A percentile compares a stretch with the other conserved stretches of the same genome.
Evolutionary conservation across 352 stramenopile genomes (phyloP).

Genomic region (Peronospora belbahrii): DNA sequence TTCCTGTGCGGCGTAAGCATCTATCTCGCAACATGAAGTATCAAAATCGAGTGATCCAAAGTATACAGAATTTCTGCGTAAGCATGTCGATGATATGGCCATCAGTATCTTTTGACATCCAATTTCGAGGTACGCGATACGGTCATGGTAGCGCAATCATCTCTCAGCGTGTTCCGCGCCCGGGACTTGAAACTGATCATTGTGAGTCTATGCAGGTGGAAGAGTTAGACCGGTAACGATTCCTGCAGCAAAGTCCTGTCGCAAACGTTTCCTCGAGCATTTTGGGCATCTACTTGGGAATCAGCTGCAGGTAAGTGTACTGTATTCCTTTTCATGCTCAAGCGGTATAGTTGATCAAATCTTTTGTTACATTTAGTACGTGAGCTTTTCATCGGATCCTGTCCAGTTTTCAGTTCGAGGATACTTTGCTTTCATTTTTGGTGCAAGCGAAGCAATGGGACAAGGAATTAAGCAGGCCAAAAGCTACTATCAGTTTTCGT

Average conservation of each 20-base stretch:
- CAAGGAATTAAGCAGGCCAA: slow-evolving; percentile 50
- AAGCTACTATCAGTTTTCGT: slow-evolving; percentile 67
- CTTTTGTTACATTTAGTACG: slow-evolving; percentile 19
- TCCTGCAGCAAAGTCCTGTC: slow-evolving; percentile 20
- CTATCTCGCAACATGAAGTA: slow-evolving; percentile 30
- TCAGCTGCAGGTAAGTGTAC: slow-evolving; percentile 30
- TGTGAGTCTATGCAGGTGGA: slow-evolving; percentile 8
- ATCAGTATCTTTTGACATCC: slow-evolving; percentile 47
- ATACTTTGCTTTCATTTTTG: slow-evolving; percentile 44
- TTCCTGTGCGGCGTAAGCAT: slow-evolving; percentile 47
- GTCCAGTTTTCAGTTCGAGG: slow-evolving; percentile 35
- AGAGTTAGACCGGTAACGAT: slow-evolving; percentile 14
- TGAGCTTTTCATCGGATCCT: slow-evolving; percentile 18
- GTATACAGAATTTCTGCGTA: slow-evolving; percentile 40
- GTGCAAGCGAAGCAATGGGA: slow-evolving; percentile 22
- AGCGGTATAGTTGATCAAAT: background rate
- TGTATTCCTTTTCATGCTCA: background rate
- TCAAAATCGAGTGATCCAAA: slow-evolving; percentile 27
- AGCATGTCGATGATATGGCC: slow-evolving; percentile 71
- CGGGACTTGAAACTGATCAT: background rate
- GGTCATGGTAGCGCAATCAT: background rate
- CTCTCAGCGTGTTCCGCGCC: background rate
- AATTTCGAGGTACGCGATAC: slow-evolving; percentile 29
- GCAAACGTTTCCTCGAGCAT: slow-evolving; percentile 30
- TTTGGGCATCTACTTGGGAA: slow-evolving; percentile 39